These are phyloP conservation scores for Lentinus polychrous DNA, from an alignment of 1,284 basidiomycete species.

Conservation along the genomic window DNA sequence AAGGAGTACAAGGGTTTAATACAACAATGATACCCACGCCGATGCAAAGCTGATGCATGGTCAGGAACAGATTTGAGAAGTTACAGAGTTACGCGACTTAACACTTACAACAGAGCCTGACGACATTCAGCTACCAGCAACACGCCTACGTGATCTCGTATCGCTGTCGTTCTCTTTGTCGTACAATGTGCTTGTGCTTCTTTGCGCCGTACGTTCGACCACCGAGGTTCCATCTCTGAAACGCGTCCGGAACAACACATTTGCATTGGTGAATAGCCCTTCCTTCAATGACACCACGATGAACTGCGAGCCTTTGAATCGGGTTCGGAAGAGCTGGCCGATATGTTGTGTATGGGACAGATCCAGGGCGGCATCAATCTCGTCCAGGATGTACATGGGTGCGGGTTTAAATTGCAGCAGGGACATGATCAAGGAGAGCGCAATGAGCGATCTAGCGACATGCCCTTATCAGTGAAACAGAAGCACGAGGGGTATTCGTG, in stretches of 20 bases:
- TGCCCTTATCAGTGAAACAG: background rate
- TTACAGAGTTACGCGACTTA: too few species aligned
- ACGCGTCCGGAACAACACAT: slow-evolving; percentile 89
- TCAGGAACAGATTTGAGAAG: too few species aligned
- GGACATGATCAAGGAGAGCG: slow-evolving; percentile 96
- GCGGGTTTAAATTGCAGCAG: slow-evolving; percentile 98
- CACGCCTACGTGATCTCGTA: background rate
- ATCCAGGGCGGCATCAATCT: slow-evolving; percentile 96
- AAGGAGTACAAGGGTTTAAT: too few species aligned
- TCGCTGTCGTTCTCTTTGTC: slow-evolving; percentile 14
- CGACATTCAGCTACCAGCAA: background rate
- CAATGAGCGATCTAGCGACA: slow-evolving; percentile 78
- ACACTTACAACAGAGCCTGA: background rate
- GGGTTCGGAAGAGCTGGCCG: slow-evolving; percentile 89
- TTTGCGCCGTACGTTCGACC: slow-evolving; percentile 72
- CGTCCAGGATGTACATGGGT: slow-evolving; percentile 99
- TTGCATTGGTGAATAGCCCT: slow-evolving; percentile 96
- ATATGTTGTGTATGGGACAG: slow-evolving; percentile 96
- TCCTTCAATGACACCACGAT: slow-evolving; percentile 98
- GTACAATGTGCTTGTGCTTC: slow-evolving; percentile 43
- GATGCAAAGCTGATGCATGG: too few species aligned
- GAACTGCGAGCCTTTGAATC: slow-evolving; percentile 98
- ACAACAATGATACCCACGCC: too few species aligned
- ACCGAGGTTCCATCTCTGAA: slow-evolving; percentile 92
- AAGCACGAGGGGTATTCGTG: background rate